Conservation (phyloP, 176 grass and related monocot species). For the Areca catechu region DNA sequence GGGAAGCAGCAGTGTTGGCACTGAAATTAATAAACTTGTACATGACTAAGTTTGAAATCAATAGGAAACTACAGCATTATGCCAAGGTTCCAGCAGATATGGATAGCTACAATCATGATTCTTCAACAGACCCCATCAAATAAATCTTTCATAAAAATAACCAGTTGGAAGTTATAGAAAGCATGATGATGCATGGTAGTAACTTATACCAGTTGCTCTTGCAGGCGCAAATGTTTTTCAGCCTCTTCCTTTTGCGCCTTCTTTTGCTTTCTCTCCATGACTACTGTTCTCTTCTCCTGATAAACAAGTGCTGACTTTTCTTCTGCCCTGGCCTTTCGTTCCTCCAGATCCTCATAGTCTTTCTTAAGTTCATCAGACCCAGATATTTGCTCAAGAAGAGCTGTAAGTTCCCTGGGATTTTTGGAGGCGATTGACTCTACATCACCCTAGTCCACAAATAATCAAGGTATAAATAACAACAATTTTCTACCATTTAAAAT, state of each 20-base stretch:
- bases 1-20: too few species aligned
- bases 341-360: constrained; percentile 78
- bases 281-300: constrained; percentile 85
- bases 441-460: constrained; percentile 48
- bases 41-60: too few species aligned
- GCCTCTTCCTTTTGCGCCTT: constrained; percentile 95
- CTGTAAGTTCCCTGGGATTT: constrained; percentile 87
- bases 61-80: too few species aligned
- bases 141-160: too few species aligned
- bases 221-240: constrained; percentile 72
- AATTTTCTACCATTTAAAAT: too few species aligned
- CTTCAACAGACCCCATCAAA: too few species aligned
- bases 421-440: constrained; percentile 97
- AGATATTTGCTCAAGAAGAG: constrained; percentile 87
- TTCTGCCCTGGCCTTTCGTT: constrained; percentile 55
- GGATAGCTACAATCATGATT: too few species aligned
- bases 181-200: too few species aligned
- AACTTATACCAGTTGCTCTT: constrained; percentile 56
- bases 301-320: constrained; percentile 91
- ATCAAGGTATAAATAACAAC: not conserved
- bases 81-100: too few species aligned
- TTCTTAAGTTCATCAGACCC: constrained; percentile 83
- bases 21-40: too few species aligned
- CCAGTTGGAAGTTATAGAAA: too few species aligned
- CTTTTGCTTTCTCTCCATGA: constrained; percentile 96